Evolutionary conservation across 805 yeast genomes (phyloP).

Genomic region (Maudiozyma saulgeensis): DNA sequence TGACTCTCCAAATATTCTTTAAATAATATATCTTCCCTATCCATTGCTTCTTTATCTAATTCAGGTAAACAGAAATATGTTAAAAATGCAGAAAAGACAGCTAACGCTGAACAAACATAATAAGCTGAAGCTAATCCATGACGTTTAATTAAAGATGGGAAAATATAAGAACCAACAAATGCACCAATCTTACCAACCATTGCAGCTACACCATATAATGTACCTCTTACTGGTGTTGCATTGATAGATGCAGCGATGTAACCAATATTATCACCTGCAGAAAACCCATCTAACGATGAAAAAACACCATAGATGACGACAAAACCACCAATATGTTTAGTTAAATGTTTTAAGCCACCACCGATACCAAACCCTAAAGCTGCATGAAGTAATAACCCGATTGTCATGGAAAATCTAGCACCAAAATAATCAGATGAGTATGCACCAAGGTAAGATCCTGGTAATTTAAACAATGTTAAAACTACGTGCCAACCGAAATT

Average conservation of each 20-base stretch:
- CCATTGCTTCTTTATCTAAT: constrained; percentile 75
- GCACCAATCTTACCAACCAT: constrained; percentile 91
- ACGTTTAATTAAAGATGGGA: constrained; percentile 65
- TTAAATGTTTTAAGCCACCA: constrained; percentile 48
- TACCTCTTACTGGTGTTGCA: constrained; percentile 83
- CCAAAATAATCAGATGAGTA: constrained; percentile 76
- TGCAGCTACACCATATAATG: constrained; percentile 84
- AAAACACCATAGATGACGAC: constrained; percentile 85
- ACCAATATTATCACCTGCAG: constrained; percentile 91
- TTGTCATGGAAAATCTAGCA: constrained; percentile 68
- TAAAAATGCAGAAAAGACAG: constrained; percentile 59
- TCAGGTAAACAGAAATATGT: constrained; percentile 68
- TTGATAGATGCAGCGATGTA: constrained; percentile 76
- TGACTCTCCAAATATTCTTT: constrained; percentile 46
- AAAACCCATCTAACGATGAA: constrained; percentile 81
- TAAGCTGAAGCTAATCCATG: constrained; percentile 71
- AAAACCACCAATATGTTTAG: constrained; percentile 61
- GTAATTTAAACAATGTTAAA: constrained; percentile 76
- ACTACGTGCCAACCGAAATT: constrained; percentile 91
- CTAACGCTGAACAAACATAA: constrained; percentile 70
- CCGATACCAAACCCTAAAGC: constrained; percentile 79
- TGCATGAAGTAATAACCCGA: constrained; percentile 68
- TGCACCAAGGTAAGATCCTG: constrained; percentile 89
- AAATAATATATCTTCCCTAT: constrained; percentile 66
- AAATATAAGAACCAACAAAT: constrained; percentile 79